phyloP scores from a whole-genome alignment of 768 basidiomycete species.

The Suillus bovinus region DNA sequence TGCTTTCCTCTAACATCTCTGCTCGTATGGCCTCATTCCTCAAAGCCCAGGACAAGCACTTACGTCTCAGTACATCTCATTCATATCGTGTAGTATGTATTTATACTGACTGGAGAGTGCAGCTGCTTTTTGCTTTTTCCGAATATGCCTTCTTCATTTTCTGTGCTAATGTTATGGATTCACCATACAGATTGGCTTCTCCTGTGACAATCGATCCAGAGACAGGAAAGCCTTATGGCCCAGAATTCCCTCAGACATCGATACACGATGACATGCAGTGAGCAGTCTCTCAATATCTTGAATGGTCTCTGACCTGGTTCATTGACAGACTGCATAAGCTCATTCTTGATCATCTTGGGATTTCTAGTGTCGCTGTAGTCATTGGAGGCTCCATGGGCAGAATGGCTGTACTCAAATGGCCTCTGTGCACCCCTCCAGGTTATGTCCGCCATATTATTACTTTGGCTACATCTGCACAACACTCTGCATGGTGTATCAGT shows the following conservation, averaged over 20 bases:
- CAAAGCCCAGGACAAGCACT: slow-evolving; percentile 84
- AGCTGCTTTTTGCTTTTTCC: slow-evolving; percentile 95
- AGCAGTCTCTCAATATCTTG: slow-evolving; percentile 37
- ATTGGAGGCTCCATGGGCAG: too few relatives aligned
- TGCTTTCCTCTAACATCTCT: slow-evolving; percentile 80
- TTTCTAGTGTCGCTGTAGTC: too few relatives aligned
- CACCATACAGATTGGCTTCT: slow-evolving; percentile 92
- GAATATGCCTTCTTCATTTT: slow-evolving; percentile 90
- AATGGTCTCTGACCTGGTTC: too few relatives aligned
- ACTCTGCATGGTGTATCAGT: too few relatives aligned
- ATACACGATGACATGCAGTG: slow-evolving; percentile 93
- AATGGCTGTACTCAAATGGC: too few relatives aligned
- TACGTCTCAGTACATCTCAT: slow-evolving; percentile 75
- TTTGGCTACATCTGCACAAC: too few relatives aligned
- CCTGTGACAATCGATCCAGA: slow-evolving; percentile 81
- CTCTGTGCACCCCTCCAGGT: too few relatives aligned
- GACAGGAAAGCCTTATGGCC: slow-evolving; percentile 79
- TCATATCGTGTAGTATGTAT: neutral
- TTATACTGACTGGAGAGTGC: slow-evolving; percentile 17
- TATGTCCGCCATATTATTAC: too few relatives aligned
- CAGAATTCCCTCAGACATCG: slow-evolving; percentile 90
- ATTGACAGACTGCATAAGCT: too few relatives aligned
- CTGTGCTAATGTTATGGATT: slow-evolving; percentile 91
- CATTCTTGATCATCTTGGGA: too few relatives aligned
- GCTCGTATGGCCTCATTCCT: slow-evolving; percentile 75